A percentile compares a stretch with the other conserved stretches of the same genome.
Evolutionary conservation across 139 green algal genomes (phyloP).

Genomic region (Tetraselmis striata): DNA sequence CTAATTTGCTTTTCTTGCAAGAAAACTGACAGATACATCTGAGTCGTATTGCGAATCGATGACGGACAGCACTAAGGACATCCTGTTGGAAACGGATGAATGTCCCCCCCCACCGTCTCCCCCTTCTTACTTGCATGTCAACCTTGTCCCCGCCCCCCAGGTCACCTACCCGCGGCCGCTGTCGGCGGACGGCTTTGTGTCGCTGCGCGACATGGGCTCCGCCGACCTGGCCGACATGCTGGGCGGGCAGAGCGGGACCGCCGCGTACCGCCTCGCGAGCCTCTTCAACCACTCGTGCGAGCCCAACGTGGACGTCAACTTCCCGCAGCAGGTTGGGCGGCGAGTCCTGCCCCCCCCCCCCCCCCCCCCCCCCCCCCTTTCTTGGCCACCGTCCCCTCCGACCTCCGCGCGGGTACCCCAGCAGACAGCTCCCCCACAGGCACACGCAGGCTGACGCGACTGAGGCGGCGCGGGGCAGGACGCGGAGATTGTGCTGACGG

Average conservation of each 20-base stretch:
- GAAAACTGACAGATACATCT: no score
- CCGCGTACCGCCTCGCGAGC: constrained; percentile 43
- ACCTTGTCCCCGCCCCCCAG: no score
- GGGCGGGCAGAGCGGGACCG: constrained; percentile 30
- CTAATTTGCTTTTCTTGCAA: no score
- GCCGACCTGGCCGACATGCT: constrained; percentile 1
- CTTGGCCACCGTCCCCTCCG: no score
- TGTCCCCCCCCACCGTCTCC: no score
- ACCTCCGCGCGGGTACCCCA: neutral
- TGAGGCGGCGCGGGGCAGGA: neutral
- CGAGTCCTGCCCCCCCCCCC: neutral
- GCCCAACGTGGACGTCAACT: constrained; percentile 44
- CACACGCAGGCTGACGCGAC: neutral
- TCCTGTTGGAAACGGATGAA: no score
- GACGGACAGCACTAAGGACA: no score
- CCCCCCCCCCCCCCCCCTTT: no score
- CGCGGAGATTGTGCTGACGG: constrained; percentile 11
- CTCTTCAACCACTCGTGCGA: constrained; percentile 63
- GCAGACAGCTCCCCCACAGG: neutral
- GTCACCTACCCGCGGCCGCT: neutral
- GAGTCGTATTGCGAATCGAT: no score
- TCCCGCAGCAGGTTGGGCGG: constrained; percentile 31
- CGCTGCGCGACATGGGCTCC: neutral
- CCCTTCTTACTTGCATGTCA: no score
- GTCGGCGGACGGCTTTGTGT: neutral